Percentiles rank a stretch among this genome's conserved stretches.
Conservation (phyloP, 2,329 filamentous ascomycete genomes). For the Elsinoe arachidis region DNA sequence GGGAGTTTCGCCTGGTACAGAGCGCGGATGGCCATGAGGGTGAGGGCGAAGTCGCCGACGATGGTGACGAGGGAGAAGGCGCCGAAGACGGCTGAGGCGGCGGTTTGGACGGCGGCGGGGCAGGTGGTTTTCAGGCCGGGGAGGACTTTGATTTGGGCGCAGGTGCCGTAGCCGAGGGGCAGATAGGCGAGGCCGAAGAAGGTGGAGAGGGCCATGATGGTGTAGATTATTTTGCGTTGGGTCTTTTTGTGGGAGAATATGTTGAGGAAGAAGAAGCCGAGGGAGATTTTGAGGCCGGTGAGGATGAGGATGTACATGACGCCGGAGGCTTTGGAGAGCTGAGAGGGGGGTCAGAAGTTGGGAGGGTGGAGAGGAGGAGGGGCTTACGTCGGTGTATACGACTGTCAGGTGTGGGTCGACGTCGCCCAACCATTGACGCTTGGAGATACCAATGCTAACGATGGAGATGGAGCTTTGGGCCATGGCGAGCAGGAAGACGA, state of each 20-base stretch:
- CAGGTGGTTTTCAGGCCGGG: slow-evolving; percentile 22
- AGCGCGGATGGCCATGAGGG: slow-evolving; percentile 29
- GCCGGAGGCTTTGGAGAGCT: slow-evolving; percentile 2
- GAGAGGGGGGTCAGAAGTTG: not conserved
- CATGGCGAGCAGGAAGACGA: slow-evolving; percentile 1
- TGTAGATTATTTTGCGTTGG: slow-evolving; percentile 36
- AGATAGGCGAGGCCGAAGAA: slow-evolving; percentile 39
- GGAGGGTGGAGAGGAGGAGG: not conserved
- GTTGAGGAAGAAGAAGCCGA: slow-evolving; percentile 43
- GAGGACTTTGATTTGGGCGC: slow-evolving; percentile 40
- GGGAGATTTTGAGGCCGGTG: slow-evolving; percentile 40
- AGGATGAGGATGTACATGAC: slow-evolving; percentile 39
- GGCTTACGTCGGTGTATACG: not conserved
- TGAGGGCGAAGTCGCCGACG: slow-evolving; percentile 30
- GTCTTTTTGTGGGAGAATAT: slow-evolving; percentile 33
- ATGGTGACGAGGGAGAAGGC: slow-evolving; percentile 24
- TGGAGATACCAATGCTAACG: not conserved
- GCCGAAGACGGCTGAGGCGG: slow-evolving; percentile 15
- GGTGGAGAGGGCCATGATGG: slow-evolving; percentile 36
- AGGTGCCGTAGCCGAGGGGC: slow-evolving; percentile 43
- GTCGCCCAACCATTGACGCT: not conserved
- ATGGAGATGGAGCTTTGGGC: not conserved
- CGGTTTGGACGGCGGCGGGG: slow-evolving; percentile 10
- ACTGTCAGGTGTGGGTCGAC: not conserved
- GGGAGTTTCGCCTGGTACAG: slow-evolving; percentile 22